phyloP scores from a whole-genome alignment of 2,329 filamentous ascomycete species.

The Coleophoma cylindrospora region DNA sequence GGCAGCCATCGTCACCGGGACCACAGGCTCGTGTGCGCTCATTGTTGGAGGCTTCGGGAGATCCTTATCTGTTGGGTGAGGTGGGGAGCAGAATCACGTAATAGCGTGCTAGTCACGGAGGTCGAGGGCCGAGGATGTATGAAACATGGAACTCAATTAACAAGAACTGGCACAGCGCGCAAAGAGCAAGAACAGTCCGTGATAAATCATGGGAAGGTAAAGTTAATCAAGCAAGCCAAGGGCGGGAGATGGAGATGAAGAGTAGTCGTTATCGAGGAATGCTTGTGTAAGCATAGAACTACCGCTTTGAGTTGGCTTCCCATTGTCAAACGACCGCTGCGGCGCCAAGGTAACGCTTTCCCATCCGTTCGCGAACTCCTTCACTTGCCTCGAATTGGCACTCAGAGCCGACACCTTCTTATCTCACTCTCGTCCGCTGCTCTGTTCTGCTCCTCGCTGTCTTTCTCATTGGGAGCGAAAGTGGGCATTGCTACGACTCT shows the following conservation, averaged over 20 bases:
- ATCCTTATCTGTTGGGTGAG: no score
- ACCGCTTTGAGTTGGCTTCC: neutral
- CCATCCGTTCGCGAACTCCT: neutral
- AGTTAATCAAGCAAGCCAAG: neutral
- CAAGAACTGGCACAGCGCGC: no score
- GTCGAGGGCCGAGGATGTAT: neutral
- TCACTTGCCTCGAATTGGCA: neutral
- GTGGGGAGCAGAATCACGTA: neutral
- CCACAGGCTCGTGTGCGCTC: constrained; percentile 16
- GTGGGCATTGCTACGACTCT: no score
- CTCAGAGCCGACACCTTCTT: neutral
- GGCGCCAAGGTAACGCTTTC: neutral
- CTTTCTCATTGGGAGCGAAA: no score
- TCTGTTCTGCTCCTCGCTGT: no score
- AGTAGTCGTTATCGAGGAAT: neutral
- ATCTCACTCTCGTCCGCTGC: neutral
- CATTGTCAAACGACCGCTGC: neutral
- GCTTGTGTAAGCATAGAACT: no score
- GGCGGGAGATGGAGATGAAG: neutral
- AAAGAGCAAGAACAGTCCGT: no score
- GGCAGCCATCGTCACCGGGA: constrained; percentile 9
- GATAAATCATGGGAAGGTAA: no score
- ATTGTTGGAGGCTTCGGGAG: constrained; percentile 5
- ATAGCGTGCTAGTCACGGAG: constrained; percentile 2
- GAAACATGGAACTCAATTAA: neutral